These are phyloP conservation scores for Sugiyamaella novakii DNA, from an alignment of 1,139 yeast genomes.

Conservation along the genomic window DNA sequence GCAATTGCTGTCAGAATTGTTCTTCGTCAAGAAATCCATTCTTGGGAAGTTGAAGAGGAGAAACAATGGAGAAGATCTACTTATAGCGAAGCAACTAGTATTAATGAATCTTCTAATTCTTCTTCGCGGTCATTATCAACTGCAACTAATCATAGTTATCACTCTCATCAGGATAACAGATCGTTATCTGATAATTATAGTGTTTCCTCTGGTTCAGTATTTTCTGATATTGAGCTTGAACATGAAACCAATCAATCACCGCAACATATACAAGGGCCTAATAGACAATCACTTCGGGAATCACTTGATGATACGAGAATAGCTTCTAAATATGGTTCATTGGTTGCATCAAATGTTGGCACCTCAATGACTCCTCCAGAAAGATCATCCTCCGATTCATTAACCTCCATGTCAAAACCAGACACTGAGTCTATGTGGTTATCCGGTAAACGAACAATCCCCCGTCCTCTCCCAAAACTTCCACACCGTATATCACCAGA, in stretches of 20 bases:
- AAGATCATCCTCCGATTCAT: slow-evolving; percentile 27
- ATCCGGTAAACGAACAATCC: slow-evolving; percentile 17
- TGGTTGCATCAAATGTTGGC: not conserved
- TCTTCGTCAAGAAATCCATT: slow-evolving; percentile 37
- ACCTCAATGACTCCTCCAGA: too few relatives aligned
- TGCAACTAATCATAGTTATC: not conserved
- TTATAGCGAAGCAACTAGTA: not conserved
- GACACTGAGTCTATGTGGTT: slow-evolving; percentile 25
- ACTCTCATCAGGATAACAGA: not conserved
- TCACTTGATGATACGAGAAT: slow-evolving; percentile 17
- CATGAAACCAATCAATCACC: not conserved
- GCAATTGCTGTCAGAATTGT: slow-evolving; percentile 41
- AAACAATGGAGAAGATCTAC: slow-evolving; percentile 27
- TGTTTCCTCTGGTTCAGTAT: slow-evolving; percentile 6
- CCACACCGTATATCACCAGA: slow-evolving; percentile 10
- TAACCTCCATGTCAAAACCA: slow-evolving; percentile 28
- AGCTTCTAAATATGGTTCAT: slow-evolving; percentile 13
- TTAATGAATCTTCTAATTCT: slow-evolving; percentile 9
- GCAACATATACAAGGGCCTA: too few relatives aligned
- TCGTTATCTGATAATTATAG: slow-evolving; percentile 13
- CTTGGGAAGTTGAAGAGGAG: slow-evolving; percentile 33
- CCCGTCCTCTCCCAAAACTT: slow-evolving; percentile 25
- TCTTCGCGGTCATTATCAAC: slow-evolving; percentile 9
- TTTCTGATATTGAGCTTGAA: not conserved
- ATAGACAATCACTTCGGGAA: slow-evolving; percentile 6